Evolutionary conservation across 768 basidiomycete genomes (phyloP), one percentile per base, ranked within the genome.

Genomic region (Podaxis sp.): DNA sequence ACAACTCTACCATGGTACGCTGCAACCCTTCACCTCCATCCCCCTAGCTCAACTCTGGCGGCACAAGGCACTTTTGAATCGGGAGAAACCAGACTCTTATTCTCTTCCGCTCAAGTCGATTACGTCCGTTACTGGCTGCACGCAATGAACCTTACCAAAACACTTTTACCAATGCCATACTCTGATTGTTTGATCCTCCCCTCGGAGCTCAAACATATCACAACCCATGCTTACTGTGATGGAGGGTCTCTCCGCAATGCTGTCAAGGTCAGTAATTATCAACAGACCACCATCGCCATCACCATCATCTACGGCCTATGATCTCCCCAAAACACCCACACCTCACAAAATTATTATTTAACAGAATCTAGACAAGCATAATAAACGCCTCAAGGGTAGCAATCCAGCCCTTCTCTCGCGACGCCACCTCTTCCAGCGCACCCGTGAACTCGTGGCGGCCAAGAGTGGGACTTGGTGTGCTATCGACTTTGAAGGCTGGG

Each of bases 401-500:
- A 84, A 86, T 67, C 78, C 83, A 8, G 73, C 75, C 13, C 77
- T 92, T 38, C 78, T 76, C 13, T 74, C 82, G 24, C 82, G 89
- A 12, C 85, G 91, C 8, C 75, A 84, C 57, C 69, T 78, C 13
- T 94, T 94, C 70, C 91, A 93, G 70, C 83, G 82, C 4, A 82
- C 87, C 26, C 86, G 91, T 17, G 71, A 79, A 2, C 77, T 86
- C 57, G 93, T 88, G 87, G 74, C 75, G 0, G 80, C 81, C 63
- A 85, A 87, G 70, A 79, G 72, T 26, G 92, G 90, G 46, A 82
- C 84, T 3, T 94, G 91, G 89, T 84, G 84, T 69, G 85, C 91
- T 15, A 73, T 94, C 56, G 93, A 95, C 71, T 88, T 95, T 65
- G 93, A 95, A 74, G 84, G 82, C 17, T 95, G 91, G 91, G 93